A percentile compares a stretch with the other conserved stretches of the same genome.
These are phyloP conservation scores for Ajuga reptans DNA, from an alignment of 305 asterid species.

Conservation along the genomic window DNA sequence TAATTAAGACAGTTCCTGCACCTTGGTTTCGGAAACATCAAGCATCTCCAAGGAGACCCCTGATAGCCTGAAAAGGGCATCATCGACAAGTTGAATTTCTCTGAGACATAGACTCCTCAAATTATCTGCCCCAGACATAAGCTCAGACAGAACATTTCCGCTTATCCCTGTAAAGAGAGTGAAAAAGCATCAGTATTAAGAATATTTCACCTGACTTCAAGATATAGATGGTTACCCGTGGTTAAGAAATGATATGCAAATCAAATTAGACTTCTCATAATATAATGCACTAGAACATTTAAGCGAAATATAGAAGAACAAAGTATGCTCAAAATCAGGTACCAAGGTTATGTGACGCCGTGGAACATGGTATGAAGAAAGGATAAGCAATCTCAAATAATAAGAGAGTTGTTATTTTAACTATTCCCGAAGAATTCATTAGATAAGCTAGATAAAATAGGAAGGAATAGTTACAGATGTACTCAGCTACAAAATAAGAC, in stretches of 20 bases:
- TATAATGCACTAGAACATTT: not conserved
- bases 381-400: conserved; percentile 6
- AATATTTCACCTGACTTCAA: conserved; percentile 4
- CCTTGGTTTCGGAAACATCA: conserved; percentile 83
- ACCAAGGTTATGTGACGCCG: not conserved
- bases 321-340: not conserved
- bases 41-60: conserved; percentile 75
- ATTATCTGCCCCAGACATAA: conserved; percentile 44
- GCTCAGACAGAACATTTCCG: conserved; percentile 43
- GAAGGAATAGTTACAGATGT: not conserved
- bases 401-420: not conserved
- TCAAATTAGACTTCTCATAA: not conserved
- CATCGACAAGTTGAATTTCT: conserved; percentile 53
- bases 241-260: not conserved
- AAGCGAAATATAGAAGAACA: not conserved
- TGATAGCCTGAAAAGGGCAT: conserved; percentile 44
- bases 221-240: not conserved
- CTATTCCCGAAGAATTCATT: not conserved
- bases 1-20: conserved; percentile 18
- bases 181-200: conserved; percentile 4
- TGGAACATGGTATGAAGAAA: conserved; percentile 5
- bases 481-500: not conserved
- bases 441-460: not conserved
- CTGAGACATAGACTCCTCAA: conserved; percentile 63
- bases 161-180: conserved; percentile 42